Base-by-base conservation (phyloP, 2,329 filamentous ascomycete genomes). In the Xylariaceae sp. region DNA sequence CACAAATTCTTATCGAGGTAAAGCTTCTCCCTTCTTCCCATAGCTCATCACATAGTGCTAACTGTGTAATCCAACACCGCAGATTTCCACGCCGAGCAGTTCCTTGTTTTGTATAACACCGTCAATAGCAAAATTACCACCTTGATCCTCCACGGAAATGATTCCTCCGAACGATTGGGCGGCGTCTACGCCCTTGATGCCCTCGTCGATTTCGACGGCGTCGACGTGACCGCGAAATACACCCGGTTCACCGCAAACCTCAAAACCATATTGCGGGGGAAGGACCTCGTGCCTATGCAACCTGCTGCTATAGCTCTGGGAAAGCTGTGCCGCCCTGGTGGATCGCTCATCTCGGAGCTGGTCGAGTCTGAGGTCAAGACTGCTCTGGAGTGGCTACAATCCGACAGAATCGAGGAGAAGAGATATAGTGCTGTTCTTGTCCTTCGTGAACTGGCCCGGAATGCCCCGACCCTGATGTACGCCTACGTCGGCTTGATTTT, bases 331-430 rank as follows among this genome's bases (percentile, higher is more conserved):
- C 85, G 88, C 55, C 93, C 93, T 0, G 93, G 93, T 51, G 93
- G 93, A 49, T 91, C 93, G 23, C 76, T 97, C 53, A 95, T 95
- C 36, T 94, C 92, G 6, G 92, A 97, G 67, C 75, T 98, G 44
- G 93, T 98, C 46, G 93, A 98, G 63, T 92, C 90, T 44, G 92
- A 98, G 68, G 91, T 97, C 50, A 94, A 96, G 66, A 93, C 90
- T 16, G 91, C 94, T 2, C 76, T 98, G 43, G 93, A 98, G 70
- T 97, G 91, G 88, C 80, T 98, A 46, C 92, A 97, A 64, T 91
- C 91, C 39, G 94, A 97, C 64, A 82, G 92, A 55, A 84, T 95
- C 57, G 93, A 98, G 70, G 92, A 92, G 63, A 80, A 92, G 57
- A 82, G 93, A 57, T 96, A 97, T 64, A 92, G 91, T 47, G 91